Evolutionary conservation across 306 rosid species (phyloP).

Genomic region (Trifolium dubium): DNA sequence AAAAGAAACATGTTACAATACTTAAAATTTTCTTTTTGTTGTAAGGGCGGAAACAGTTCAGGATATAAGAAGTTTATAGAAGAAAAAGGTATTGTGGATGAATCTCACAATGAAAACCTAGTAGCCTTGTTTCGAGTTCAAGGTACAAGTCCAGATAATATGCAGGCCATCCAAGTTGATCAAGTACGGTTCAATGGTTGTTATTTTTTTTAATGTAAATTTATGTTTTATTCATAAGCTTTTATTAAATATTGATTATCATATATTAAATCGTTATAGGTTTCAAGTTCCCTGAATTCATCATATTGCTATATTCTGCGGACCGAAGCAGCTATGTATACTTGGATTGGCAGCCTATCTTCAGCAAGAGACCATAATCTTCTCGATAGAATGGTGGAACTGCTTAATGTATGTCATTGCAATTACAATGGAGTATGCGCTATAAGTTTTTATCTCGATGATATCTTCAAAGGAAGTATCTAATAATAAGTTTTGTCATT

Average conservation of each 20-base stretch:
- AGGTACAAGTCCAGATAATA: conserved; percentile 75
- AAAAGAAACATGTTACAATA: conserved; percentile 19
- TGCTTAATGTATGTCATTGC: conserved; percentile 66
- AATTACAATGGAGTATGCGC: neutral
- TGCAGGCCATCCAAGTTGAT: conserved; percentile 94
- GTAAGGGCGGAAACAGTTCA: conserved; percentile 80
- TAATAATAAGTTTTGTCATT: neutral
- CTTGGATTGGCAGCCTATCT: conserved; percentile 91
- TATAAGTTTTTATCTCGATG: neutral
- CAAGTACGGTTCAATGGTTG: conserved; percentile 59
- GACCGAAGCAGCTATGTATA: conserved; percentile 62
- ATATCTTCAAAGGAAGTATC: neutral
- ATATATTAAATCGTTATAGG: conserved; percentile 55
- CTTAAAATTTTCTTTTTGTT: conserved; percentile 32
- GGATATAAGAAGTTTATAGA: conserved; percentile 68
- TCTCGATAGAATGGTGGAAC: conserved; percentile 82
- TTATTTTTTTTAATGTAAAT: conserved; percentile 25
- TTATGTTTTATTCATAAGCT: conserved; percentile 17
- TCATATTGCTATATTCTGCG: conserved; percentile 91
- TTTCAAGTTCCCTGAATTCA: conserved; percentile 81
- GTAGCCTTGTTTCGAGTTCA: conserved; percentile 83
- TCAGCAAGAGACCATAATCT: conserved; percentile 84
- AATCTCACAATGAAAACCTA: conserved; percentile 65
- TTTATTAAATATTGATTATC: conserved; percentile 29
- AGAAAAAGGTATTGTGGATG: conserved; percentile 61